Percentiles rank a stretch among this genome's conserved stretches.
Conservation (phyloP, 1,284 basidiomycete genomes). For the Gymnopus androsaceus region DNA sequence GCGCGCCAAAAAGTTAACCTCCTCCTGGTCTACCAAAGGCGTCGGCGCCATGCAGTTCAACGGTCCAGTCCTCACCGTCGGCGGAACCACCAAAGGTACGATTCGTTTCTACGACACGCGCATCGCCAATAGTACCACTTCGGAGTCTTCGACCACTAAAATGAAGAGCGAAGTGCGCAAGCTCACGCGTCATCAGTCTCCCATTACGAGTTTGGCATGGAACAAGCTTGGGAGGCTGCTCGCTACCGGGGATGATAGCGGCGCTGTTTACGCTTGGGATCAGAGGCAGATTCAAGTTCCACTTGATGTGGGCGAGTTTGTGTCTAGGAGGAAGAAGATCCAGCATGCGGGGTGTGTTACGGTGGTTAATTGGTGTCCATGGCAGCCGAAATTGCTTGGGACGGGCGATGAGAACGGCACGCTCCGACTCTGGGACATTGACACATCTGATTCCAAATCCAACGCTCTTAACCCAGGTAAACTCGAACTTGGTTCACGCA, state of each 20-base stretch:
- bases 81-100: slow-evolving; percentile 47
- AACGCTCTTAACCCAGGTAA: slow-evolving; percentile 61
- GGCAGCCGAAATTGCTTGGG: slow-evolving; percentile 83
- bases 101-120: slow-evolving; percentile 58
- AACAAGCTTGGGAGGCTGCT: slow-evolving; percentile 48
- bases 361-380: slow-evolving; percentile 92
- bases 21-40: slow-evolving; percentile 45
- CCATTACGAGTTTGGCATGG: slow-evolving; percentile 51
- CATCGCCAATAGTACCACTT: slow-evolving; percentile 27
- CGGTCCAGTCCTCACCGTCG: slow-evolving; percentile 47
- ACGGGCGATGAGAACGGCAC: slow-evolving; percentile 82
- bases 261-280: slow-evolving; percentile 57
- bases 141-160: slow-evolving; percentile 14
- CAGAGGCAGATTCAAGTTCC: slow-evolving; percentile 45
- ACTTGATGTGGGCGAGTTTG: slow-evolving; percentile 55
- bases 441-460: slow-evolving; percentile 39
- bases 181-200: slow-evolving; percentile 50
- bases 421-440: slow-evolving; percentile 78
- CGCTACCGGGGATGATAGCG: slow-evolving; percentile 55
- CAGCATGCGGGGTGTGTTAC: slow-evolving; percentile 59
- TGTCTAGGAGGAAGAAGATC: slow-evolving; percentile 56
- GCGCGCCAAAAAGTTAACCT: slow-evolving; percentile 44
- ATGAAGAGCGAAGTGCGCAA: slow-evolving; percentile 55
- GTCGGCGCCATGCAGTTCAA: slow-evolving; percentile 52
- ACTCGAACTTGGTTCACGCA: slow-evolving; percentile 64